A percentile compares a stretch with the other conserved stretches of the same genome.
These are phyloP conservation scores for Cercospora janseana DNA, from an alignment of 2,329 filamentous ascomycete genomes.

Conservation along the genomic window DNA sequence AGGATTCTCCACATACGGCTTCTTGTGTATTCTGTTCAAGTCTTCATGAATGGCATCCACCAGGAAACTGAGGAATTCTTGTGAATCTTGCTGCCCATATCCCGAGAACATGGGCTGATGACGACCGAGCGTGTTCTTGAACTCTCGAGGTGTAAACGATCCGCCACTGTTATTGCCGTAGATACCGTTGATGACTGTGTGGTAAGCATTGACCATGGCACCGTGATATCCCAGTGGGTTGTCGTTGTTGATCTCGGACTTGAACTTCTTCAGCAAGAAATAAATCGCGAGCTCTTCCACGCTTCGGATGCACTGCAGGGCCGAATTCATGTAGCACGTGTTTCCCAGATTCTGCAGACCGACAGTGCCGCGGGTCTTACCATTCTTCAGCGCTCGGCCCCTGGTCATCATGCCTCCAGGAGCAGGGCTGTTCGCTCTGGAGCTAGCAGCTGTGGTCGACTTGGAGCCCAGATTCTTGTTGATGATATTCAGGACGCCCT, in stretches of 20 bases:
- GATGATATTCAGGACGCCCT: constrained; percentile 40
- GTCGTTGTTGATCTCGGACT: constrained; percentile 75
- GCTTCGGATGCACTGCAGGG: constrained; percentile 87
- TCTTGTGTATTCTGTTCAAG: constrained; percentile 87
- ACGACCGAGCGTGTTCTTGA: constrained; percentile 78
- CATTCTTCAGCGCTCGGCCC: constrained; percentile 67
- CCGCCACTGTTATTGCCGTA: constrained; percentile 66
- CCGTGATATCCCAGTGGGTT: constrained; percentile 87
- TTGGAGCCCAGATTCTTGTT: constrained; percentile 50
- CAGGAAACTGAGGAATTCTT: constrained; percentile 93
- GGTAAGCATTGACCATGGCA: constrained; percentile 81
- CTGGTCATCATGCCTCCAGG: constrained; percentile 62
- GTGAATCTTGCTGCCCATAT: constrained; percentile 94
- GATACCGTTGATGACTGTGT: constrained; percentile 70
- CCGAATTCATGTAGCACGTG: constrained; percentile 99
- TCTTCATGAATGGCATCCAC: constrained; percentile 95
- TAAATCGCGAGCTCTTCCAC: constrained; percentile 92
- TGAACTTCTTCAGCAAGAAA: constrained; percentile 71
- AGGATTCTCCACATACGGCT: constrained; percentile 95
- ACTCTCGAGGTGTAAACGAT: constrained; percentile 74
- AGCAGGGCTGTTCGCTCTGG: constrained; percentile 68
- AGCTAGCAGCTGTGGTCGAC: constrained; percentile 42
- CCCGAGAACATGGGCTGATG: constrained; percentile 85
- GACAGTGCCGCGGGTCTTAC: constrained; percentile 70
- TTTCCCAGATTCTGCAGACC: constrained; percentile 91